These are phyloP conservation scores for Penicillium rolfsii DNA, from an alignment of 2,329 filamentous ascomycete species.

Conservation along the genomic window DNA sequence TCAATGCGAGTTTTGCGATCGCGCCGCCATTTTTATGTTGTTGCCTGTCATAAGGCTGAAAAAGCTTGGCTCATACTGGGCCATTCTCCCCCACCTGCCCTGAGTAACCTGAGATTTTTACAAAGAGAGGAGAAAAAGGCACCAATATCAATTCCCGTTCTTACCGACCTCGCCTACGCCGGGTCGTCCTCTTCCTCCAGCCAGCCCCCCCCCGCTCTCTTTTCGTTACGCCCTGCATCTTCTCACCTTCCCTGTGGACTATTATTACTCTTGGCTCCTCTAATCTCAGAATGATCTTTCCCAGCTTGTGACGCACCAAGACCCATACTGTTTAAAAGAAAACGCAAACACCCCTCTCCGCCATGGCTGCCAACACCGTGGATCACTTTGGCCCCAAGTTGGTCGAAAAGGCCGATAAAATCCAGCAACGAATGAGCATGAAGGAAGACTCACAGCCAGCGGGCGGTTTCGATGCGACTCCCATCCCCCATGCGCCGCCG, in stretches of 20 bases:
- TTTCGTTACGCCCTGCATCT: not conserved
- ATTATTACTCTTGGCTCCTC: not conserved
- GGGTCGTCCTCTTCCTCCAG: not conserved
- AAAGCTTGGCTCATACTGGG: constrained; percentile 22
- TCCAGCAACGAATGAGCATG: constrained; percentile 41
- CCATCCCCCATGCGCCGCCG: constrained; percentile 71
- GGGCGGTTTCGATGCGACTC: constrained; percentile 79
- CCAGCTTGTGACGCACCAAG: not conserved
- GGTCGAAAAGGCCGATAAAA: constrained; percentile 44
- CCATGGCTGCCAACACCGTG: constrained; percentile 29
- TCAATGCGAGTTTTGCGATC: not conserved
- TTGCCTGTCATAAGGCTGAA: constrained; percentile 30
- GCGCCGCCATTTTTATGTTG: constrained; percentile 7
- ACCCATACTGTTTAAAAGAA: constrained; percentile 7
- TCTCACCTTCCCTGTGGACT: not conserved
- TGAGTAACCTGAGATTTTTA: not conserved
- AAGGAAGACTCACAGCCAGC: constrained; percentile 55
- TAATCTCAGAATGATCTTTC: constrained; percentile 9
- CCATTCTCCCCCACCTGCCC: constrained; percentile 1
- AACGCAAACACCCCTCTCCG: not conserved
- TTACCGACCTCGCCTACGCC: not conserved
- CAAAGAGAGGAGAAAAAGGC: not conserved
- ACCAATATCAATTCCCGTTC: not conserved
- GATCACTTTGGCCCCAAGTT: constrained; percentile 45
- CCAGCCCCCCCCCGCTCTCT: not conserved